Base-by-base conservation (phyloP, 1,139 yeast species). In the Pichia sp. region DNA sequence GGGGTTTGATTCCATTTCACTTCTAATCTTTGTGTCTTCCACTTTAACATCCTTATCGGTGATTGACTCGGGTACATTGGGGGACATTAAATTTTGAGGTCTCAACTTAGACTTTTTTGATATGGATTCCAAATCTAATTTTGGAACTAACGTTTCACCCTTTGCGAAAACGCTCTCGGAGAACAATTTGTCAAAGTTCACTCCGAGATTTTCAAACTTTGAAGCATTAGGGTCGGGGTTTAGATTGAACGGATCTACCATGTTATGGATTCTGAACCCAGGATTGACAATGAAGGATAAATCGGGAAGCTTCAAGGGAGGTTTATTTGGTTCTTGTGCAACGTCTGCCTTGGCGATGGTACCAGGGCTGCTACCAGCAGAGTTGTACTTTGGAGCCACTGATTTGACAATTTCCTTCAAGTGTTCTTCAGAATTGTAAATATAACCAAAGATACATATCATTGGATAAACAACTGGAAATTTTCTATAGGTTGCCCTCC, bases 81-180 rank as follows among this genome's bases (percentile, higher is more conserved):
- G 16, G 18, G 41, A 39, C n/a, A 16, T 19, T 12, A 16, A 23
- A 8, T 39, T 39, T 39, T 19, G 12, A 39, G 21, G 26, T 23
- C 31, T 31, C 9, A 10, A 9, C n/a, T 48, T 37, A 13, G 43
- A 25, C 3, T 28, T 30, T 22, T 28, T 16, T n/a, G 39, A 4
- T 2, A 45, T 19, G 9, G 46, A 30, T 9, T 46, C 47, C n/a
- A 51, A 34, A 28, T 55, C 56, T 16, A 49, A 36, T 52, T 72
- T 60, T 34, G 58, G 64, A 26, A 54, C 49, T 46, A 53, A 55
- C 1, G 49, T 53, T 22, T 52, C 80, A 61, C 64, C 75, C 71
- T 56, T 77, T 69, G 77, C 75, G 56, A 70, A 59, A 72, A 47
- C 63, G 41, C 55, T 58, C 45, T 58, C 62, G 5, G 60, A 55